Conservation (phyloP, 73 alveolate genomes). For the Uronychia setigera region DNA sequence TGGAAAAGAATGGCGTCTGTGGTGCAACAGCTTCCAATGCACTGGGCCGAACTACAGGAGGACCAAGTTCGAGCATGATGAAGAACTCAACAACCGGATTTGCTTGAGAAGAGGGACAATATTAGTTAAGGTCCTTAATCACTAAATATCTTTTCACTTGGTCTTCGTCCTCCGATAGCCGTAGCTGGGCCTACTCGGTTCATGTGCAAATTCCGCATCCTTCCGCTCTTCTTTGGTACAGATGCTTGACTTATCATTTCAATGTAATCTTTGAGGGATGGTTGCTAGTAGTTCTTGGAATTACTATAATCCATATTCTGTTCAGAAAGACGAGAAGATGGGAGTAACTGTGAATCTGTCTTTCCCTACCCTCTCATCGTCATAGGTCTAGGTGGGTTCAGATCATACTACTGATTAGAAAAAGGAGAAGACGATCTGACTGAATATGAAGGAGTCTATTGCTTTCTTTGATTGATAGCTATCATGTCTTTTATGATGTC, state of each 20-base stretch:
- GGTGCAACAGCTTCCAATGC: constrained; percentile 11
- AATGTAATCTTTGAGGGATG: neutral
- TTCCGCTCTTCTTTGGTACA: neutral
- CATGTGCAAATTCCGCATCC: neutral
- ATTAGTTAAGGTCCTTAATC: neutral
- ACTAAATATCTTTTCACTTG: neutral
- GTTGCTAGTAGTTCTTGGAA: too few species aligned
- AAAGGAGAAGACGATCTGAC: too few species aligned
- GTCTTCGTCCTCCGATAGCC: too few species aligned
- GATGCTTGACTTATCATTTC: neutral
- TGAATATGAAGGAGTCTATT: too few species aligned
- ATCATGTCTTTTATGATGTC: too few species aligned
- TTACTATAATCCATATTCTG: too few species aligned
- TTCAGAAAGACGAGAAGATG: too few species aligned
- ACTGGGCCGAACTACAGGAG: neutral
- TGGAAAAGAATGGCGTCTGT: constrained; percentile 79
- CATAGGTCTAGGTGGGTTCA: too few species aligned
- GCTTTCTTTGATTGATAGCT: too few species aligned
- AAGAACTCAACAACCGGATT: neutral
- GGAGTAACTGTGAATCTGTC: too few species aligned
- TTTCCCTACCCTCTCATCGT: too few species aligned
- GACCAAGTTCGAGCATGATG: neutral
- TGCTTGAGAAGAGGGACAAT: neutral
- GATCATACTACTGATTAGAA: too few species aligned
- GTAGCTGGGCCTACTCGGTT: neutral